Conservation (phyloP, 257 asterid species). For the Ophiorrhiza pumila region DNA sequence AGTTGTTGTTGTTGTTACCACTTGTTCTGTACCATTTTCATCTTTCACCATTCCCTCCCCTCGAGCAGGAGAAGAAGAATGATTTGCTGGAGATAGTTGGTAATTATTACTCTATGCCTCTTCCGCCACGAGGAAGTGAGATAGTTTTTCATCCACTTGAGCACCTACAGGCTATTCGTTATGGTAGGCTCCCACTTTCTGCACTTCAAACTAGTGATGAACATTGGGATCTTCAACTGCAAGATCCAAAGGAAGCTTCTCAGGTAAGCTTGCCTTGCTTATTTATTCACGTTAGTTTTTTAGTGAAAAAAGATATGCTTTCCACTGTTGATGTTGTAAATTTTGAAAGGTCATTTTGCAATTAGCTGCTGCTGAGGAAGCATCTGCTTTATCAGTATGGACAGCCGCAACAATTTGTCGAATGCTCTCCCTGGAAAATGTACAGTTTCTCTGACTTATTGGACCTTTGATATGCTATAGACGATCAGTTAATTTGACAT, state of each 20-base stretch:
- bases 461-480: background rate
- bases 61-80: slow-evolving; percentile 63
- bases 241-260: slow-evolving; percentile 45
- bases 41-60: slow-evolving; percentile 14
- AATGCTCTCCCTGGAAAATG: slow-evolving; percentile 83
- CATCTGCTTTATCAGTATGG: slow-evolving; percentile 81
- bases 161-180: slow-evolving; percentile 72
- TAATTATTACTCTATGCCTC: slow-evolving; percentile 58
- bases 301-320: slow-evolving; percentile 17
- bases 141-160: slow-evolving; percentile 75
- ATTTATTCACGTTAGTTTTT: slow-evolving; percentile 8
- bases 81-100: slow-evolving; percentile 82
- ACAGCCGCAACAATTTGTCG: slow-evolving; percentile 82
- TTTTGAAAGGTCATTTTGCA: slow-evolving; percentile 59
- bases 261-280: slow-evolving; percentile 41
- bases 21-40: slow-evolving; percentile 15
- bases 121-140: slow-evolving; percentile 71
- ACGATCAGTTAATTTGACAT: background rate
- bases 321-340: slow-evolving; percentile 17
- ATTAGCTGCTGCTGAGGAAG: slow-evolving; percentile 87
- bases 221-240: slow-evolving; percentile 32
- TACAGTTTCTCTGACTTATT: slow-evolving; percentile 31
- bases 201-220: slow-evolving; percentile 52
- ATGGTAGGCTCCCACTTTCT: slow-evolving; percentile 52
- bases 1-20: too few relatives aligned